Base-by-base conservation (phyloP, 108 stramenopile species). In the Cyclotella distinguenda region DNA sequence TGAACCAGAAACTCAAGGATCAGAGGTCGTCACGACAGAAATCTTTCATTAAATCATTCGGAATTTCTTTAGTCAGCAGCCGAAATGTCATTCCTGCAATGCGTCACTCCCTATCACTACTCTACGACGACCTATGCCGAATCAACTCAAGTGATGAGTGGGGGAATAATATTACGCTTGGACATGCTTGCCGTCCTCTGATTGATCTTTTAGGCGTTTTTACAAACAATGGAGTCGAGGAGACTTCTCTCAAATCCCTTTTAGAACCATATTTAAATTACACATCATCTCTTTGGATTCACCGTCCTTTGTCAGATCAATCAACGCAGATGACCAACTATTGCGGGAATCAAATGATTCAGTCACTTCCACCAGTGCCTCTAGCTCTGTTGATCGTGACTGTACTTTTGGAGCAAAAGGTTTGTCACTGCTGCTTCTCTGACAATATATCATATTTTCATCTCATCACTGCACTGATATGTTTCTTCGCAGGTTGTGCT, bases 341-440 rank as follows among this genome's bases (percentile, higher is more conserved):
- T 39, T 71, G 84, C 26, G 82, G 85, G n/a, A 64, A 57, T 45
- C 78, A 81, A 35, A 61, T 93, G 19, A 63, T 84, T 31, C 65
- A 84, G 28, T 85, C 85, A 21, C 55, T 93, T 34, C 86, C 89
- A 32, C 89, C 88, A 35, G 79, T 84, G 1, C 86, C 92, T 34
- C 66, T 93, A 33, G 87, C 89, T 10, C 68, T 93, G 27, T 52
- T 88, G 27, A 89, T 89, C 45, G 64, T 86, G 1, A 78, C 92
- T 8, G 68, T 81, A 6, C 70, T 93, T 23, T 51, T 93, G 51
- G 92, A 93, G 54, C 92, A 93, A 60, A 93, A 93, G 84, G 70
- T 72, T 25, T 39, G 70, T 18, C 18, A 1, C 28, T n/a, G 30
- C 28, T 5, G 12, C 22, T n/a, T n/a, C n/a, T n/a, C n/a, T n/a